phyloP scores from a whole-genome alignment of 306 rosid species.

The Fragaria nilgerrensis region DNA sequence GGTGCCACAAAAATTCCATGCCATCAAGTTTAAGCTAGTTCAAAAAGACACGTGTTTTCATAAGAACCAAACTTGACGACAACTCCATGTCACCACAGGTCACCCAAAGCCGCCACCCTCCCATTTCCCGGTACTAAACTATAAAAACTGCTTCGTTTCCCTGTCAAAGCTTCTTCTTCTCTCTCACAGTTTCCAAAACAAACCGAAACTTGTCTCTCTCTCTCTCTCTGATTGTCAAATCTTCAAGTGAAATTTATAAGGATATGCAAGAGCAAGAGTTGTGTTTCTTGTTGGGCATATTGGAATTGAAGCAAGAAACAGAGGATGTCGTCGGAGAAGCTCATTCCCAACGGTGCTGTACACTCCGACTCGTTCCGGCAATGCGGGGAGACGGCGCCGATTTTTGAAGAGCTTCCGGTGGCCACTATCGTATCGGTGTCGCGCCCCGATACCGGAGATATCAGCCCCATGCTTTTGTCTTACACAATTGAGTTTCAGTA shows the following conservation, averaged over 20 bases:
- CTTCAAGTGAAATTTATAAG: not conserved
- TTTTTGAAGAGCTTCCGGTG: conserved; percentile 70
- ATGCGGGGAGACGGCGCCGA: conserved; percentile 40
- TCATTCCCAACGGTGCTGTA: conserved; percentile 31
- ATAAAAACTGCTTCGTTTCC: conserved; percentile 30
- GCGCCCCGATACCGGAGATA: conserved; percentile 69
- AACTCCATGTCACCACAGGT: not conserved
- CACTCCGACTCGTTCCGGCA: conserved; percentile 40
- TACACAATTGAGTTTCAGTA: conserved; percentile 78
- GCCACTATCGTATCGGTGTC: conserved; percentile 74
- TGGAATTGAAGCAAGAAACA: not conserved
- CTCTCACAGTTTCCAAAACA: not conserved
- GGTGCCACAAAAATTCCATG: conserved; percentile 9
- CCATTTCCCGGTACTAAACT: conserved; percentile 25
- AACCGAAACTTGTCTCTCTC: not conserved
- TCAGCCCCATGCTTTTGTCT: conserved; percentile 75
- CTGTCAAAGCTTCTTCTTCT: not conserved
- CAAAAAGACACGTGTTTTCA: not conserved
- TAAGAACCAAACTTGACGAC: not conserved
- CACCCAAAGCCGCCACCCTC: not conserved
- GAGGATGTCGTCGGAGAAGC: conserved; percentile 63
- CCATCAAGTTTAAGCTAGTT: not conserved
- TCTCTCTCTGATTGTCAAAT: not conserved
- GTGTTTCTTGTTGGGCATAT: not conserved
- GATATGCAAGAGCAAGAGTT: conserved; percentile 14